Conservation (phyloP, 495 filamentous ascomycete genomes). For the Penicillium odoratum region DNA sequence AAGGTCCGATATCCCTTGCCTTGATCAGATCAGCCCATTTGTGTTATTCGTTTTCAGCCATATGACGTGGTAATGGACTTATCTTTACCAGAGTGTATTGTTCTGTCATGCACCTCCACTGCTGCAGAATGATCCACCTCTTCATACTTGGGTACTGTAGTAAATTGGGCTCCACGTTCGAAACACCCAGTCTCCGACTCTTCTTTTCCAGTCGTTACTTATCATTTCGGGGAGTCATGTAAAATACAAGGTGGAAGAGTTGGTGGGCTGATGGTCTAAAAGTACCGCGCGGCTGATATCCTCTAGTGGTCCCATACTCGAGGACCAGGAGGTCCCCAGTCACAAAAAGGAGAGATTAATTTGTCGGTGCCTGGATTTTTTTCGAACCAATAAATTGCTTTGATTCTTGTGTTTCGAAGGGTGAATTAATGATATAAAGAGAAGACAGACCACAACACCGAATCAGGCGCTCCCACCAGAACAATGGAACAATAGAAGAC, state of each 20-base stretch:
- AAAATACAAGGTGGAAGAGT: no score
- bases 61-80: constrained; percentile 24
- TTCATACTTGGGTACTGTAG: no score
- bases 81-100: no score
- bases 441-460: constrained; percentile 1
- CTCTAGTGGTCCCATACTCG: neutral
- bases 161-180: no score
- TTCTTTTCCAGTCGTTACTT: no score
- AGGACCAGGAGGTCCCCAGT: neutral
- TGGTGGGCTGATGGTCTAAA: no score
- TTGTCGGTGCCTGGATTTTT: neutral
- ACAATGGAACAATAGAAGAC: neutral
- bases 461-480: neutral
- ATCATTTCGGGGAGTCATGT: no score
- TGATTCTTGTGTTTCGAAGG: neutral
- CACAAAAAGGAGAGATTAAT: neutral
- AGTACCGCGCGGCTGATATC: no score
- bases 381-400: no score
- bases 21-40: neutral
- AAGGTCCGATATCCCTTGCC: constrained; percentile 10
- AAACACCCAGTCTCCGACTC: no score
- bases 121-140: neutral
- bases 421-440: constrained; percentile 8
- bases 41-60: constrained; percentile 16
- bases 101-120: no score